Evolutionary conservation across 495 filamentous ascomycete genomes (phyloP).

Genomic region (Letharia lupina): DNA sequence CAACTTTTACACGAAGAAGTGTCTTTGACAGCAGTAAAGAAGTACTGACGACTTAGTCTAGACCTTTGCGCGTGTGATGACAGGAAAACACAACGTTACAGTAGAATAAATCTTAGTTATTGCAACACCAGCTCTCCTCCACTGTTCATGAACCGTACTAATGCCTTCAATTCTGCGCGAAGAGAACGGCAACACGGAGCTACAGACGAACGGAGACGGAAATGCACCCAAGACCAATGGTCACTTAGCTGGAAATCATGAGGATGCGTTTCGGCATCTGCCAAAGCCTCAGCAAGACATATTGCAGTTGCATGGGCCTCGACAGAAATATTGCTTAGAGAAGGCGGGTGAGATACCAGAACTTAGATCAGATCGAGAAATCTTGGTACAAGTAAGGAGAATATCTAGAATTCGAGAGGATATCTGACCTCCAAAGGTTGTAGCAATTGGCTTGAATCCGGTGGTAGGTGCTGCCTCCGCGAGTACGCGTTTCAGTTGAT

Average conservation of each 20-base stretch:
- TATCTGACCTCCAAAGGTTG: conserved; percentile 28
- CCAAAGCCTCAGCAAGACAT: conserved; percentile 33
- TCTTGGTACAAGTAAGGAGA: conserved; percentile 18
- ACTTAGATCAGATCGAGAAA: conserved; percentile 14
- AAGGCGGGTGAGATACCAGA: conserved; percentile 19
- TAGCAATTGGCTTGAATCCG: conserved; percentile 59
- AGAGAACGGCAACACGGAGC: conserved; percentile 17
- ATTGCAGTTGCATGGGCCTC: conserved; percentile 36
- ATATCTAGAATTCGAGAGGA: not conserved
- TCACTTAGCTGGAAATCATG: conserved; percentile 10
- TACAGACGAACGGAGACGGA: conserved; percentile 1
- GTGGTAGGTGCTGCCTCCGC: conserved; percentile 27
- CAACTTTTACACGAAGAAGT: not conserved
- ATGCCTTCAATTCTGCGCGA: conserved; percentile 15
- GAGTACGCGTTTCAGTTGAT: not conserved
- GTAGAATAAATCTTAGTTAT: not conserved
- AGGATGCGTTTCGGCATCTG: conserved; percentile 19
- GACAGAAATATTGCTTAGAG: conserved; percentile 33
- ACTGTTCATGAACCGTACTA: not conserved
- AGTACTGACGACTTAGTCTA: not conserved
- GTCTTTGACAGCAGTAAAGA: not conserved
- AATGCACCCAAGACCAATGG: conserved; percentile 19
- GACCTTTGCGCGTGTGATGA: not conserved
- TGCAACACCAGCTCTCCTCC: not conserved
- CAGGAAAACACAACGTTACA: not conserved